Conservation (phyloP, 2,329 filamentous ascomycete species). For the Cryphonectria carpinicola region DNA sequence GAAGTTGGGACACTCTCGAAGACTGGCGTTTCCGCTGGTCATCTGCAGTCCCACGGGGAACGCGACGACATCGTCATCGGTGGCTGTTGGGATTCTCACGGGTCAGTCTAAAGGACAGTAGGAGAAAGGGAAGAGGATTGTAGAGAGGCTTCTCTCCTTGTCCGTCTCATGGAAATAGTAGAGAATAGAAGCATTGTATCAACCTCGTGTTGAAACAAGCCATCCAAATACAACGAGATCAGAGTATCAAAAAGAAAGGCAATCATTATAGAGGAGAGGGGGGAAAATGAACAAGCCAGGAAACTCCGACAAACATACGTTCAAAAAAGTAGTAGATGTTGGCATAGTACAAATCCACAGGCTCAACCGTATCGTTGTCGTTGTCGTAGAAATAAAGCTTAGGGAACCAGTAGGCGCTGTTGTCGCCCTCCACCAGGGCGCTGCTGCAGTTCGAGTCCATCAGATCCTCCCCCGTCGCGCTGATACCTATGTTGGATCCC, state of each 20-base stretch:
- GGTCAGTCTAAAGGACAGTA: not conserved
- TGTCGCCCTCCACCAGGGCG: slow-evolving; percentile 68
- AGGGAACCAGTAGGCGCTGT: slow-evolving; percentile 79
- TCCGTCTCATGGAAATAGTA: not conserved
- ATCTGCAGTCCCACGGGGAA: slow-evolving; percentile 76
- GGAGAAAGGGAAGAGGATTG: not conserved
- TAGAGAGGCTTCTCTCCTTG: not conserved
- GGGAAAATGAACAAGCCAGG: not conserved
- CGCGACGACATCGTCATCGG: slow-evolving; percentile 67
- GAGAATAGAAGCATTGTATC: not conserved
- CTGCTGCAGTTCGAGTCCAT: slow-evolving; percentile 69
- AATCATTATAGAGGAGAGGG: not conserved
- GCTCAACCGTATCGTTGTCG: slow-evolving; percentile 64
- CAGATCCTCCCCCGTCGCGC: slow-evolving; percentile 64
- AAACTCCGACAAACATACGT: slow-evolving; percentile 19
- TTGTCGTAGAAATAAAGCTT: slow-evolving; percentile 69
- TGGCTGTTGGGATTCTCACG: slow-evolving; percentile 34
- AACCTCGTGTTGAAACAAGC: not conserved
- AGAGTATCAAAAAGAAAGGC: not conserved
- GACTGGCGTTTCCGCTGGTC: slow-evolving; percentile 65
- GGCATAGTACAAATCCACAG: slow-evolving; percentile 72
- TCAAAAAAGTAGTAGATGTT: slow-evolving; percentile 79
- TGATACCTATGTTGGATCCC: slow-evolving; percentile 68
- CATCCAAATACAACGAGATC: no score
- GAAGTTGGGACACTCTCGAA: slow-evolving; percentile 59